These are phyloP conservation scores for Xylariaceae sp. DNA, from an alignment of 2,329 filamentous ascomycete genomes.

Conservation along the genomic window DNA sequence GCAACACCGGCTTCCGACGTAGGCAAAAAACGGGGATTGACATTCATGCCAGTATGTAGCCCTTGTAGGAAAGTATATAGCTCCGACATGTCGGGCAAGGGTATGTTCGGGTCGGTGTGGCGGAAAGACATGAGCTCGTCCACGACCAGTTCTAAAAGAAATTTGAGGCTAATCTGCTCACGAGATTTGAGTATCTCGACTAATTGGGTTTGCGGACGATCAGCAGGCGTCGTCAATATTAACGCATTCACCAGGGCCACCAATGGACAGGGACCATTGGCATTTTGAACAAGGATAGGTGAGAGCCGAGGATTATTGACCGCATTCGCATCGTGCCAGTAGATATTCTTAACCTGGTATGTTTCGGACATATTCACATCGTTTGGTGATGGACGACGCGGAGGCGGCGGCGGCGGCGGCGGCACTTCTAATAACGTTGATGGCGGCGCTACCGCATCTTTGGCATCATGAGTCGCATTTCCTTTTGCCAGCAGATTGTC, in stretches of 20 bases:
- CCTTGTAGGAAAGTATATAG: constrained; percentile 83
- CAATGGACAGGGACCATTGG: constrained; percentile 89
- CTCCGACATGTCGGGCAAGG: constrained; percentile 79
- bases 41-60: constrained; percentile 94
- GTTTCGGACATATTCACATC: constrained; percentile 59
- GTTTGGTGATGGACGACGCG: constrained; percentile 34
- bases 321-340: constrained; percentile 66
- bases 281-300: constrained; percentile 86
- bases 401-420: constrained; percentile 32
- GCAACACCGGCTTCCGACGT: constrained; percentile 42
- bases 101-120: constrained; percentile 54
- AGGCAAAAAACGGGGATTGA: constrained; percentile 83
- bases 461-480: constrained; percentile 6
- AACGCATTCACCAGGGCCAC: constrained; percentile 91
- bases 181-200: constrained; percentile 70
- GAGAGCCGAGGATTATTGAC: constrained; percentile 64
- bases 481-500: constrained; percentile 26
- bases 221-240: constrained; percentile 70
- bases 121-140: constrained; percentile 84
- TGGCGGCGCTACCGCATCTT: constrained; percentile 36
- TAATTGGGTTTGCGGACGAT: constrained; percentile 59
- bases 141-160: constrained; percentile 83
- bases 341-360: constrained; percentile 88
- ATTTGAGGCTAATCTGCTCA: constrained; percentile 80
- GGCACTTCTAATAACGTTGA: constrained; percentile 27